Conservation (phyloP, 805 yeast species). For the Kodamaea kaohsiungensis region DNA sequence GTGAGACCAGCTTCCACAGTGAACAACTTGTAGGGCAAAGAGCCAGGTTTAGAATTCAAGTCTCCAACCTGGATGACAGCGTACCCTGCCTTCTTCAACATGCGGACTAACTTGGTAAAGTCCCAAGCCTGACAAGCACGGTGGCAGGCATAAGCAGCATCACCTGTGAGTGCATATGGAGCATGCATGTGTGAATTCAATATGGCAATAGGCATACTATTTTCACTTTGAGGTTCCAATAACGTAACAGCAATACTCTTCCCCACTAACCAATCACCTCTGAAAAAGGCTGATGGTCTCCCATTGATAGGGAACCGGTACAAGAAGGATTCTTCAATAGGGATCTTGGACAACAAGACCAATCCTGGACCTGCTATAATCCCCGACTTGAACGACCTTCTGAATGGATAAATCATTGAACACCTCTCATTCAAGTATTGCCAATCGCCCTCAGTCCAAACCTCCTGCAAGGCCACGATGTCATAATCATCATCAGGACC, state of each 20-base stretch:
- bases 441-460: conserved; percentile 91
- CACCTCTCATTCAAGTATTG: conserved; percentile 54
- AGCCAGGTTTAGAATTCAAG: conserved; percentile 84
- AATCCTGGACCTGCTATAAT: conserved; percentile 92
- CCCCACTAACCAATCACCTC: conserved; percentile 98
- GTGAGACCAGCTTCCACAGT: conserved; percentile 65
- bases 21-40: conserved; percentile 75
- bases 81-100: conserved; percentile 71
- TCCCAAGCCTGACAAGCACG: conserved; percentile 98
- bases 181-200: conserved; percentile 97
- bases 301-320: conserved; percentile 92
- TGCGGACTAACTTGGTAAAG: conserved; percentile 63
- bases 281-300: conserved; percentile 84
- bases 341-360: conserved; percentile 78
- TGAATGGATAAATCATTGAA: conserved; percentile 52
- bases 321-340: conserved; percentile 76
- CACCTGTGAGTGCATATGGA: conserved; percentile 81
- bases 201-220: conserved; percentile 64
- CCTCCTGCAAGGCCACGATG: conserved; percentile 89
- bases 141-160: conserved; percentile 87
- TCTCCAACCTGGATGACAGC: conserved; percentile 92
- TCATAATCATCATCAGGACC: conserved; percentile 55
- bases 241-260: conserved; percentile 77
- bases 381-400: conserved; percentile 77
- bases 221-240: conserved; percentile 51